Evolutionary conservation across 2,329 filamentous ascomycete genomes (phyloP).

Genomic region (Dactylellina cionopaga): DNA sequence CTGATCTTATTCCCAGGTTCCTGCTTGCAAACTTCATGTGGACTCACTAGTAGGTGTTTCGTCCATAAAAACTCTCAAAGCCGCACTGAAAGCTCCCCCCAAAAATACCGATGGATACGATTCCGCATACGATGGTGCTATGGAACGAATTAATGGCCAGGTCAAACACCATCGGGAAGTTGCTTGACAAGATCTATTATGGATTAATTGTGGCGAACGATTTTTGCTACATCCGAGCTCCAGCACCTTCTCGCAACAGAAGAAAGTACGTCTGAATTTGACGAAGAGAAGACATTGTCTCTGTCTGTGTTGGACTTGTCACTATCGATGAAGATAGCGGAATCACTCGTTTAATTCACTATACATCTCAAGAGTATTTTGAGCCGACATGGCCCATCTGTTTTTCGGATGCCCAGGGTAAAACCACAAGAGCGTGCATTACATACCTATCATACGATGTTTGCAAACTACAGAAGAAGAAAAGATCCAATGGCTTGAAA

Average conservation of each 20-base stretch:
- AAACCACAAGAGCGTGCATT: slow-evolving; percentile 3
- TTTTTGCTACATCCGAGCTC: background rate
- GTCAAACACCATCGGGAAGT: background rate
- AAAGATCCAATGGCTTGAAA: background rate
- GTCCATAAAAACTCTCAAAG: background rate
- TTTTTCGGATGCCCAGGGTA: slow-evolving; percentile 4
- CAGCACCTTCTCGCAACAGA: slow-evolving; percentile 10
- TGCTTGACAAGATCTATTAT: background rate
- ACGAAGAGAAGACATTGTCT: slow-evolving; percentile 16
- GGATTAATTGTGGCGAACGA: slow-evolving; percentile 1
- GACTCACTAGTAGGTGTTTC: slow-evolving; percentile 28
- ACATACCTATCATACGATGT: slow-evolving; percentile 18
- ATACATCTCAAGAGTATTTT: slow-evolving; percentile 58
- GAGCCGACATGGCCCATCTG: background rate
- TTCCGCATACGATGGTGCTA: background rate
- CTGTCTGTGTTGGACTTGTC: slow-evolving; percentile 57
- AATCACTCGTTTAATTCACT: slow-evolving; percentile 57
- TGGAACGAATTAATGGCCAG: slow-evolving; percentile 7
- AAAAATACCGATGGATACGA: background rate
- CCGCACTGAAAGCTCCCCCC: background rate
- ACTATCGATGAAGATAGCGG: slow-evolving; percentile 56
- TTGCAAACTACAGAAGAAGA: background rate
- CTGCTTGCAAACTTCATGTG: slow-evolving; percentile 61
- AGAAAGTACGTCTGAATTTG: background rate
- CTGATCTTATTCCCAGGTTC: slow-evolving; percentile 58